Evolutionary conservation across 257 asterid genomes (phyloP).

Genomic region (Solanum arcanum): DNA sequence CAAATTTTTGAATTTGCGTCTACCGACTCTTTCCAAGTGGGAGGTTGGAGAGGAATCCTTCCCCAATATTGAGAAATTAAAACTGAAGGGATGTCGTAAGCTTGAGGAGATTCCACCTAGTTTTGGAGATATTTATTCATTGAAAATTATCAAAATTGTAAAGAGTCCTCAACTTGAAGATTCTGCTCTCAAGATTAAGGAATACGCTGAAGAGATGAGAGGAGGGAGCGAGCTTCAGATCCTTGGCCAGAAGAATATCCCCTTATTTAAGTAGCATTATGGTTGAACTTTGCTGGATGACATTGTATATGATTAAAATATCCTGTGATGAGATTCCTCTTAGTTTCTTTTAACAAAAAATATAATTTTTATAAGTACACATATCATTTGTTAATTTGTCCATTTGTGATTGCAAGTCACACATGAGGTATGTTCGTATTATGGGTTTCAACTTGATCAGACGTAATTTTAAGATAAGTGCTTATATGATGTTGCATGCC

Average conservation of each 20-base stretch:
- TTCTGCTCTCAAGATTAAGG: fast-evolving
- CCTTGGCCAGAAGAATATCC: too few relatives aligned
- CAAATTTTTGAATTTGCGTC: fast-evolving
- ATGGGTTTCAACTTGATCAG: too few relatives aligned
- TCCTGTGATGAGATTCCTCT: too few relatives aligned
- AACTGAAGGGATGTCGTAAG: fast-evolving
- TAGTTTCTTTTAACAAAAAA: too few relatives aligned
- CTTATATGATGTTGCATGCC: too few relatives aligned
- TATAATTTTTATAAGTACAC: too few relatives aligned
- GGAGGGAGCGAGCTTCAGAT: not conserved
- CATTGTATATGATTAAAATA: too few relatives aligned
- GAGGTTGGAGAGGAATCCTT: not conserved
- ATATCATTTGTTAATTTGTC: too few relatives aligned
- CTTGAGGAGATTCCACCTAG: not conserved
- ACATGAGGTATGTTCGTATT: too few relatives aligned
- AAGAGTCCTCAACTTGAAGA: not conserved
- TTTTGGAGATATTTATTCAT: not conserved
- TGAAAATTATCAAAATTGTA: not conserved
- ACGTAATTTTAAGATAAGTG: too few relatives aligned
- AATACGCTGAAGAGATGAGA: not conserved
- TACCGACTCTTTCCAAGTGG: not conserved
- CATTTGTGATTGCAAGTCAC: too few relatives aligned
- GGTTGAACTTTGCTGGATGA: too few relatives aligned
- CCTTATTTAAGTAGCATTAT: not conserved
- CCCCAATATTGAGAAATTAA: not conserved